These are phyloP conservation scores for Isoetes engelmannii DNA, from an alignment of 83 land plant genomes.

Conservation along the genomic window DNA sequence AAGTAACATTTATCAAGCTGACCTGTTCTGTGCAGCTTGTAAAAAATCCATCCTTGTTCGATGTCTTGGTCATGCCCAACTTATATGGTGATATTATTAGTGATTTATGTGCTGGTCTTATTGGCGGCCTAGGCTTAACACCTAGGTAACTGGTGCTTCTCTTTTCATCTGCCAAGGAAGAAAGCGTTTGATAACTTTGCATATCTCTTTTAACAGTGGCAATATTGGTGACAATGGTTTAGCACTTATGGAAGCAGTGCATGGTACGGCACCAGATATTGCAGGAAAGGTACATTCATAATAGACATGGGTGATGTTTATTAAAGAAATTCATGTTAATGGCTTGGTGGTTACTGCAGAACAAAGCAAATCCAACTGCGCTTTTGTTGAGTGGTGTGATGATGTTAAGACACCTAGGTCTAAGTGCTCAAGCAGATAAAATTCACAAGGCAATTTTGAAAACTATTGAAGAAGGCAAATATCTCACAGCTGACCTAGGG, in stretches of 20 bases:
- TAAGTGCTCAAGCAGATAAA: slow-evolving; percentile 62
- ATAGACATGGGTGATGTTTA: background rate
- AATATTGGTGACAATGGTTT: slow-evolving; percentile 94
- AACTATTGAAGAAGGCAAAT: slow-evolving; percentile 84
- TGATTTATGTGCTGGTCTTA: slow-evolving; percentile 95
- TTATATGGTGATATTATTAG: slow-evolving; percentile 97
- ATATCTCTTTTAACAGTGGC: slow-evolving; percentile 37
- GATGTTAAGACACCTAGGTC: slow-evolving; percentile 76
- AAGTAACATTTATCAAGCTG: too few species aligned
- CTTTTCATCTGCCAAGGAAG: too few species aligned
- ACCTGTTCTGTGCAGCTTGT: slow-evolving; percentile 53
- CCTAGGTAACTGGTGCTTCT: slow-evolving; percentile 55
- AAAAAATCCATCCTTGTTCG: slow-evolving; percentile 91
- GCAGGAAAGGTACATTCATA: slow-evolving; percentile 76
- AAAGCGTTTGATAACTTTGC: too few species aligned
- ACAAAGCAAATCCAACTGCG: slow-evolving; percentile 95
- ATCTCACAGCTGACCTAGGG: slow-evolving; percentile 81
- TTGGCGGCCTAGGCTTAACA: slow-evolving; percentile 93
- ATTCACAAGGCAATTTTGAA: slow-evolving; percentile 73
- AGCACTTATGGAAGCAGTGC: slow-evolving; percentile 95
- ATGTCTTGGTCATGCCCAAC: slow-evolving; percentile 89
- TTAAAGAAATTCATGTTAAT: background rate
- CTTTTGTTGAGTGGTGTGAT: slow-evolving; percentile 72
- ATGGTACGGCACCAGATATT: slow-evolving; percentile 99
- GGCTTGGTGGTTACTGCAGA: slow-evolving; percentile 32